A percentile compares a stretch with the other conserved stretches of the same genome.
phyloP scores from a whole-genome alignment of 108 stramenopile species.

The Parmales sp. region DNA sequence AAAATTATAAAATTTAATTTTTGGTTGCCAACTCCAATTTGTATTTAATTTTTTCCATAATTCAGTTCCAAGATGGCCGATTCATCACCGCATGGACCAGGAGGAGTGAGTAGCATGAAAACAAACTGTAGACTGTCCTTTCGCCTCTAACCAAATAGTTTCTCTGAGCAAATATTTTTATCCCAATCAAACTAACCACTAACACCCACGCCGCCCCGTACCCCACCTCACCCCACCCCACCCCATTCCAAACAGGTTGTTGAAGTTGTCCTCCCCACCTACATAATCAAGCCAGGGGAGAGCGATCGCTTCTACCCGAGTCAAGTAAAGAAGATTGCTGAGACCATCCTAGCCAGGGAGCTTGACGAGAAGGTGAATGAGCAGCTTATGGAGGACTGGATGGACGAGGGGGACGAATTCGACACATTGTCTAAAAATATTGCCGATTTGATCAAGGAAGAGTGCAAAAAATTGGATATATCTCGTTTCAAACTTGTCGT shows the following conservation, averaged over 20 bases:
- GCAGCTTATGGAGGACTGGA: slow-evolving; percentile 32
- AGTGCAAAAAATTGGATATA: slow-evolving; percentile 35
- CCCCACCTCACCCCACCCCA: no score
- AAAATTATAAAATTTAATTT: no score
- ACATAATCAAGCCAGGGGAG: slow-evolving; percentile 30
- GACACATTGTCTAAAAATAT: slow-evolving; percentile 31
- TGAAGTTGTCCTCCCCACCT: slow-evolving; percentile 25
- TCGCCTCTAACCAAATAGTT: no score
- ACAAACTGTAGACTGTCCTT: no score
- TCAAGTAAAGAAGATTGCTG: slow-evolving; percentile 23
- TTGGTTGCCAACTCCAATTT: no score
- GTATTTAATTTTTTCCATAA: no score
- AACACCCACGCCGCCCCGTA: no score
- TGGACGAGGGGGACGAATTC: slow-evolving; percentile 39
- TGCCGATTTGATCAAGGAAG: slow-evolving; percentile 48
- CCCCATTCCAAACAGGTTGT: background rate
- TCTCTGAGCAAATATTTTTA: no score
- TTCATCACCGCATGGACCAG: no score
- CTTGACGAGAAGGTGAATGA: slow-evolving; percentile 21
- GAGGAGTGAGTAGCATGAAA: no score
- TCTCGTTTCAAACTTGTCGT: slow-evolving; percentile 54
- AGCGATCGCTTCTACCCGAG: slow-evolving; percentile 32
- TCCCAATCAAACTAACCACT: no score
- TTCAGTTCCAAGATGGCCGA: no score
- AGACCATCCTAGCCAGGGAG: slow-evolving; percentile 27